Evolutionary conservation across 306 rosid genomes (phyloP).

Genomic region (Mucuna pruriens): DNA sequence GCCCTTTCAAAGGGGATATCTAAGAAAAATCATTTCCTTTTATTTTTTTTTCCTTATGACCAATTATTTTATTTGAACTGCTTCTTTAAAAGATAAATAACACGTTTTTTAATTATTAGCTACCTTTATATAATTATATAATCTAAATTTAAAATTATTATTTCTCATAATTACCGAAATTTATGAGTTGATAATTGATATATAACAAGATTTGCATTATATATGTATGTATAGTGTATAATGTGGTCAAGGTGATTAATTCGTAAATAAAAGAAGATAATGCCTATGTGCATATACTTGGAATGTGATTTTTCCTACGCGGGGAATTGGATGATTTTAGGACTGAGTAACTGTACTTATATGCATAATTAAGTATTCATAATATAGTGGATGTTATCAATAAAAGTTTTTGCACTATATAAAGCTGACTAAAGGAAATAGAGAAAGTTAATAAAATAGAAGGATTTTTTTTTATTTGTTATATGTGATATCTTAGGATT

Average conservation of each 20-base stretch:
- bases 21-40: not conserved
- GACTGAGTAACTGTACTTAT: not conserved
- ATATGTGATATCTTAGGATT: constrained; percentile 8
- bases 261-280: not conserved
- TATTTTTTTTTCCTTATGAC: not conserved
- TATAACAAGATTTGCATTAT: not conserved
- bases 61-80: not conserved
- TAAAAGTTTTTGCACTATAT: not conserved
- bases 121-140: no score
- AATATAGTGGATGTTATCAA: not conserved
- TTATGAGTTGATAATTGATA: no score
- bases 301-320: not conserved
- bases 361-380: not conserved
- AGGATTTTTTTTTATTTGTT: not conserved
- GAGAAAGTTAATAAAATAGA: not conserved
- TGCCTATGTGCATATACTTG: not conserved
- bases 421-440: not conserved
- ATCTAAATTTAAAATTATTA: no score
- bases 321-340: not conserved
- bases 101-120: no score
- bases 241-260: not conserved
- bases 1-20: constrained; percentile 7
- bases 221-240: not conserved
- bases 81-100: no score
- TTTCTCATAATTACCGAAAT: no score